Evolutionary conservation across 2,329 filamentous ascomycete genomes (phyloP), one percentile per base, ranked within the genome.

Genomic region (Paraphoma chrysanthemicola): DNA sequence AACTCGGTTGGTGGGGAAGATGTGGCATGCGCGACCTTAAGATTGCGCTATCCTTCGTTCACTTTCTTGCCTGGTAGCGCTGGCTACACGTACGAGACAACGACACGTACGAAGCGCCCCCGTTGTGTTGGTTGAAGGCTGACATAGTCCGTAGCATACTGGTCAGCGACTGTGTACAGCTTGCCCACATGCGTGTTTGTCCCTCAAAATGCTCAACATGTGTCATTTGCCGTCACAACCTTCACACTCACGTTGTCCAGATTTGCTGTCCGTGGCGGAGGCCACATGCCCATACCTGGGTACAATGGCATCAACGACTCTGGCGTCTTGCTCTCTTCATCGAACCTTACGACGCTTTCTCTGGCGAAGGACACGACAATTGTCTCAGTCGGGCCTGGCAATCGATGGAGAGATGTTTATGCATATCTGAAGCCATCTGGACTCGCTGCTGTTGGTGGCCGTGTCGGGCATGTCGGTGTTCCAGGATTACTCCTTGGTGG

Each of bases 371-470:
- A 73, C 58, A 63, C 67, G 44, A 51, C 62, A 1, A 54, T 48
- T 1, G 57, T 73, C 8, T 62, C 55, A 3, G 60, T 75, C 12
- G 72, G 72, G 1, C 62, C 73, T 14, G 73, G 73, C 1, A 62
- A 68, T 9, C 55, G 63, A 43, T 75, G 73, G 72, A 62, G 62
- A 8, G 63, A 73, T 38, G 71, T 75, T 1, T 76, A 65, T 28
- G 59, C 58, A 1, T 61, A 64, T 28, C 54, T 76, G 1, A 59
- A 73, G 29, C 50, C 53, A 10, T 55, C 45, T 3, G 52, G 56
- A 1, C 59, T 74, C 11, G 60, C 63, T 36, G 65, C 67, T 50
- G 63, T 72, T 8, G 72, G 72, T 2, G 72, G 71, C 2, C 58
- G 73, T 8, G 56, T 73, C 10, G 63, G 61, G 12, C 64, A 63